phyloP scores from a whole-genome alignment of 2,329 filamentous ascomycete species.

The Gremmenia infestans region DNA sequence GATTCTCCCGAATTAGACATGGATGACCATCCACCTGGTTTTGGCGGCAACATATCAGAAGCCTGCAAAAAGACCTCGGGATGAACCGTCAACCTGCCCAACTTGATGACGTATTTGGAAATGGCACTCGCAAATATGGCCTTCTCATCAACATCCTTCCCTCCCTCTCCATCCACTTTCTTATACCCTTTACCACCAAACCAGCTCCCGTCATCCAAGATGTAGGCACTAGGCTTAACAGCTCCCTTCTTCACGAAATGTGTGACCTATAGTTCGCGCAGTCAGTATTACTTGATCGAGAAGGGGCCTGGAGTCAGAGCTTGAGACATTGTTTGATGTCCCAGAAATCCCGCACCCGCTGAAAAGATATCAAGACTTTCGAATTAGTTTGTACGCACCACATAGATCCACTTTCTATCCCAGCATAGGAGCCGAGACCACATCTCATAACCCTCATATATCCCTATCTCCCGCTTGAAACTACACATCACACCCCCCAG shows the following conservation, averaged over 20 bases:
- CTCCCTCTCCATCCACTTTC: conserved; percentile 33
- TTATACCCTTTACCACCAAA: conserved; percentile 36
- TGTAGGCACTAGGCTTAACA: conserved; percentile 47
- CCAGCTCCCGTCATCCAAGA: conserved; percentile 34
- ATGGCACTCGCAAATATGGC: conserved; percentile 67
- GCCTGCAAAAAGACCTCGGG: conserved; percentile 70
- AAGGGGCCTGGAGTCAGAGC: too few species aligned
- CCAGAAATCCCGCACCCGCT: too few species aligned
- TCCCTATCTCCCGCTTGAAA: conserved; percentile 69
- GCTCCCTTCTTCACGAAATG: conserved; percentile 64
- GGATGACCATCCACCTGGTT: conserved; percentile 59
- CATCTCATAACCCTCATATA: conserved; percentile 66
- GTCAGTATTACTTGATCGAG: too few species aligned
- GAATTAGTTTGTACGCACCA: conserved; percentile 30
- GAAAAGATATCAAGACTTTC: too few species aligned
- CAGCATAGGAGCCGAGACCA: conserved; percentile 66
- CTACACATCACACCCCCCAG: conserved; percentile 69
- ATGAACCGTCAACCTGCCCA: conserved; percentile 76
- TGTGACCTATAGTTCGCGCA: conserved; percentile 40
- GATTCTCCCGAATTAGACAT: conserved; percentile 30
- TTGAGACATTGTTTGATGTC: too few species aligned
- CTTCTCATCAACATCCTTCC: conserved; percentile 46
- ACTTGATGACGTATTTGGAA: conserved; percentile 79
- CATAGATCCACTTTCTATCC: conserved; percentile 80
- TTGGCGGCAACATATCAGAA: conserved; percentile 67